phyloP scores from a whole-genome alignment of 1,139 yeast genomes.

The Geotrichum klebahnii region DNA sequence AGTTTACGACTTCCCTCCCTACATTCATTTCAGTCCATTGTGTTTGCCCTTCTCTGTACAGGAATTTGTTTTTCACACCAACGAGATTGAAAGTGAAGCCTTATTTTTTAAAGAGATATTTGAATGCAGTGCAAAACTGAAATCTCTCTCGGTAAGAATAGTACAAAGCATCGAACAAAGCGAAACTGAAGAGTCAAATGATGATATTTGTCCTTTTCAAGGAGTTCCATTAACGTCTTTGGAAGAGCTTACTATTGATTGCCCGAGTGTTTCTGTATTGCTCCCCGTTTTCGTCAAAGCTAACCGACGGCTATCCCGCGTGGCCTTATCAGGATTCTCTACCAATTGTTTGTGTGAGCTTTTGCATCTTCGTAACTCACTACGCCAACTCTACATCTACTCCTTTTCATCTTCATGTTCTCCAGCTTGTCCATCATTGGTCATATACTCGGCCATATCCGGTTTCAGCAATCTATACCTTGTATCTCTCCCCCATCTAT shows the following conservation, averaged over 20 bases:
- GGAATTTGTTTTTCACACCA: conserved; percentile 17
- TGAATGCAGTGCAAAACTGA: conserved; percentile 1
- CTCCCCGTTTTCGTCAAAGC: conserved; percentile 5
- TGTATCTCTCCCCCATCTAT: conserved; percentile 6
- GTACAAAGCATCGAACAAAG: conserved; percentile 12
- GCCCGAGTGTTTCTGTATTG: conserved; percentile 1
- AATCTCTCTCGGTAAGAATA: conserved; percentile 8
- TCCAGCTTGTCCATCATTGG: conserved; percentile 4
- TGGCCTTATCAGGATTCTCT: conserved; percentile 1
- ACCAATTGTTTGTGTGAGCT: background rate
- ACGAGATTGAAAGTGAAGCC: conserved; percentile 13
- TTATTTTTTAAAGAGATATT: conserved; percentile 3
- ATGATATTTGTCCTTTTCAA: no score
- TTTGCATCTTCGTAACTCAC: background rate
- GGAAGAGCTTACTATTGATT: conserved; percentile 11
- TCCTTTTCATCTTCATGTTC: conserved; percentile 11
- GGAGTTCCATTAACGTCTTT: background rate
- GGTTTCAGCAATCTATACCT: conserved; percentile 1
- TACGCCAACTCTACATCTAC: conserved; percentile 10
- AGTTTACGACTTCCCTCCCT: conserved; percentile 17
- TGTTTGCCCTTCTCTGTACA: conserved; percentile 10
- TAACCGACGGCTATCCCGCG: conserved; percentile 1
- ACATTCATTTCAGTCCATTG: conserved; percentile 11
- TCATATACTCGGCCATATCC: background rate
- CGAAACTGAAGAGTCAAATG: background rate